A percentile compares a stretch with the other conserved stretches of the same genome.
These are phyloP conservation scores for Teratosphaeria gauchensis DNA, from an alignment of 2,329 filamentous ascomycete genomes.

Conservation along the genomic window DNA sequence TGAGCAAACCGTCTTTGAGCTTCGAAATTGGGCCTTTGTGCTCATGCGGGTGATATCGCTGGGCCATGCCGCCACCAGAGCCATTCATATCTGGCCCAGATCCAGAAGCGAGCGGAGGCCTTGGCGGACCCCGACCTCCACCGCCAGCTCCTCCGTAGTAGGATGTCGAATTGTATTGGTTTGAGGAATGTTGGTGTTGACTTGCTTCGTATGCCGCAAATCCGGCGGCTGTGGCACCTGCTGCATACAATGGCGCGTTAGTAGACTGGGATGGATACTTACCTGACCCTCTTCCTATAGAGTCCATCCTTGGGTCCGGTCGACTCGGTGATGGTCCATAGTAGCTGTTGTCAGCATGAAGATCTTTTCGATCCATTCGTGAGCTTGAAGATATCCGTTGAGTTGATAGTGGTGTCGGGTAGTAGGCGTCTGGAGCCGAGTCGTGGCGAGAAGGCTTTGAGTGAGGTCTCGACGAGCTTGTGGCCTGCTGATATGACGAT, in stretches of 20 bases:
- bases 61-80: slow-evolving; percentile 7
- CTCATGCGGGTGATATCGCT: slow-evolving; percentile 31
- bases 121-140: slow-evolving; percentile 12
- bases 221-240: slow-evolving; percentile 36
- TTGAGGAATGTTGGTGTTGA: slow-evolving; percentile 20
- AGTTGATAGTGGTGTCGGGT: not conserved
- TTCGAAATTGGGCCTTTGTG: slow-evolving; percentile 47
- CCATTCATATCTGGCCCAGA: slow-evolving; percentile 4
- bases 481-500: not conserved
- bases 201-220: slow-evolving; percentile 32
- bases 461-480: not conserved
- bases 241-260: slow-evolving; percentile 36
- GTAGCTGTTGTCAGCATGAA: not conserved
- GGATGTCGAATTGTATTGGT: slow-evolving; percentile 4
- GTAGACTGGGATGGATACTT: slow-evolving; percentile 36
- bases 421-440: not conserved
- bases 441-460: slow-evolving; percentile 1
- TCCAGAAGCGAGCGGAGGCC: slow-evolving; percentile 9
- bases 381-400: not conserved
- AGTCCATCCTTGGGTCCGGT: slow-evolving; percentile 13
- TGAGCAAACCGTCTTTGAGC: slow-evolving; percentile 50
- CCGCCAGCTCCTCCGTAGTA: slow-evolving; percentile 8
- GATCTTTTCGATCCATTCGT: not conserved
- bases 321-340: slow-evolving; percentile 4
- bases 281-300: slow-evolving; percentile 19